Base-by-base conservation (phyloP, 129 eudicot species). In the Pulicaria dysenterica region DNA sequence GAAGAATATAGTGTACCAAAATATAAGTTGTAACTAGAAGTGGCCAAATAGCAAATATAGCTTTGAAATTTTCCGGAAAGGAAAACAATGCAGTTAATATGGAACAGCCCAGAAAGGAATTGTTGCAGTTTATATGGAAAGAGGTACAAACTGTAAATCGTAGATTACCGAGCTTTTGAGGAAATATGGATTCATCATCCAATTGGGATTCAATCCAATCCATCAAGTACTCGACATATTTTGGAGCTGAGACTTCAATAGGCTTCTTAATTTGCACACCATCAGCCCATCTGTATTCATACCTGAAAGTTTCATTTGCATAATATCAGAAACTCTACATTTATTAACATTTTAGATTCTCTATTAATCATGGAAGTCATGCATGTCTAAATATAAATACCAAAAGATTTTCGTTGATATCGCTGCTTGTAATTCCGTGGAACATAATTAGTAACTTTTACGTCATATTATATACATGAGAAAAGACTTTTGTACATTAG, bases 251-350 rank as follows among this genome's bases (percentile, higher is more conserved):
- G 80, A 90, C 95, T 77, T 91, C 97, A 55, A 91, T 91, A 36
- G 97, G 97, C 77, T 91, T 91, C 86, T 91, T 91, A 66, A 91
- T 91, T 72, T 78, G 86, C 48, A 91, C 88, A 46, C 97, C 97
- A 73, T 91, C 97, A 45, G 97, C 97, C 97, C 97, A 91, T 75
- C 95, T 83, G 61, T 91, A 91, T 74, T 91, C 97, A 12, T 91
- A 91, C 86, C 97, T 91, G 84, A 59, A 74, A 58, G 14, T 64
- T 59, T 13, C 65, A 60, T 74, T 48, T 44, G 40, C 72, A 65
- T 7, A 38, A 67, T 13, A 61, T 84, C 42, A 60, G 72, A 48
- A 74, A 44, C 61, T 56, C 7, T 58, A 42, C 48, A 53, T 31
- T n/a, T 19, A 5, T 46, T 10, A 19, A 45, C 55, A 44, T 45